Evolutionary conservation across 2,329 filamentous ascomycete genomes (phyloP).

Genomic region (Aspergillus transmontanensis): DNA sequence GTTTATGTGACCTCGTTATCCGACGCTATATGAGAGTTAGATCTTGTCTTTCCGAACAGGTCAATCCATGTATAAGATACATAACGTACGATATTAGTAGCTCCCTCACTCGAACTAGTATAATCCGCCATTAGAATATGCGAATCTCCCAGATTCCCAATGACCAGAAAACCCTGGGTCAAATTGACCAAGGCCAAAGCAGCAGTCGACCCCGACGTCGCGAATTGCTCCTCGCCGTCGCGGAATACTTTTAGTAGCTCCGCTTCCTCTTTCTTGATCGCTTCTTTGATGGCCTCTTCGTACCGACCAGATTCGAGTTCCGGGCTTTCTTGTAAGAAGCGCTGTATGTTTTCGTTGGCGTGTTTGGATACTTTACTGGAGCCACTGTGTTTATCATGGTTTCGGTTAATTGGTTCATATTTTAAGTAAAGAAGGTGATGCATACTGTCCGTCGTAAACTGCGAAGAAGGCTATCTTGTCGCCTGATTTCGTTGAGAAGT

Average conservation of each 20-base stretch:
- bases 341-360: slow-evolving; percentile 1
- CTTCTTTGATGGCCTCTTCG: slow-evolving; percentile 9
- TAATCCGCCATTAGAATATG: slow-evolving; percentile 8
- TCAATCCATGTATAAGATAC: neutral
- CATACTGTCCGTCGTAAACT: slow-evolving; percentile 15
- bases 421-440: neutral
- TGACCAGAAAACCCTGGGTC: slow-evolving; percentile 6
- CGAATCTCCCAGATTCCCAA: slow-evolving; percentile 16
- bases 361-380: slow-evolving; percentile 6
- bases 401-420: neutral
- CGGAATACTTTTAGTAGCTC: slow-evolving; percentile 5
- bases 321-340: neutral
- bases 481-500: neutral
- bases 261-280: slow-evolving; percentile 6
- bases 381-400: neutral
- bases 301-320: neutral
- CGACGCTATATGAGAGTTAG: neutral
- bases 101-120: neutral
- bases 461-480: slow-evolving; percentile 10
- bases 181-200: slow-evolving; percentile 8
- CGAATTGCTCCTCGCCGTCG: slow-evolving; percentile 7
- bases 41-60: neutral
- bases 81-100: neutral
- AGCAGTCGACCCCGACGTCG: slow-evolving; percentile 10
- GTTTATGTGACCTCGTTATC: slow-evolving; percentile 11